Conservation (phyloP, 2,329 filamentous ascomycete species). For the Coniella lustricola region DNA sequence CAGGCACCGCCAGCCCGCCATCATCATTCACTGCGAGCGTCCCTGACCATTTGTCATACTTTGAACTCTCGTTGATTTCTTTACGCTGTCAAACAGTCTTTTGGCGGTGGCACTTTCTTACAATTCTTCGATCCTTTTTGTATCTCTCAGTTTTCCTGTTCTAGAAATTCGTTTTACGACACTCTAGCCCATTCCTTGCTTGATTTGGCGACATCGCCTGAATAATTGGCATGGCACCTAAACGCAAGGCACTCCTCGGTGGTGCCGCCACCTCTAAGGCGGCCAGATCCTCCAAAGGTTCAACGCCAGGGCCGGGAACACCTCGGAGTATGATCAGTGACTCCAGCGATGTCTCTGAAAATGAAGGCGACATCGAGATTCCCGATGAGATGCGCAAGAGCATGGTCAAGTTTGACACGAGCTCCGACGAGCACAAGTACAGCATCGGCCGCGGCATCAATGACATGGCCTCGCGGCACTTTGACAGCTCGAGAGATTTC, state of each 20-base stretch:
- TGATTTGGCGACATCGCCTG: not conserved
- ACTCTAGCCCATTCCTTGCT: not conserved
- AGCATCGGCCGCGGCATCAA: constrained; percentile 11
- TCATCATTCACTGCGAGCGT: not conserved
- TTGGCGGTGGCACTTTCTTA: not conserved
- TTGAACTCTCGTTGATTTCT: not conserved
- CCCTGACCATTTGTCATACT: not conserved
- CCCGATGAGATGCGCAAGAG: constrained; percentile 50
- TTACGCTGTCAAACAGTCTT: not conserved
- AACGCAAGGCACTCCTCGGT: constrained; percentile 56
- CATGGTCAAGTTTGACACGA: constrained; percentile 52
- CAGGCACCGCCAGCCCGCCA: not conserved
- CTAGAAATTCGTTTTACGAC: not conserved
- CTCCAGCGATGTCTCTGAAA: constrained; percentile 17
- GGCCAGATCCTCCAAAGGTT: constrained; percentile 49
- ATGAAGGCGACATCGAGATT: constrained; percentile 46
- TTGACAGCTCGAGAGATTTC: constrained; percentile 52
- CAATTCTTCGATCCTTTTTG: too few species aligned
- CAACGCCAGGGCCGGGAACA: constrained; percentile 54
- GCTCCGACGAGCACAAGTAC: constrained; percentile 35
- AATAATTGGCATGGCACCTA: constrained; percentile 52
- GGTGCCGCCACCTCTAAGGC: constrained; percentile 45
- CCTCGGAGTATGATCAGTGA: constrained; percentile 47
- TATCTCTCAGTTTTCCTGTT: not conserved
- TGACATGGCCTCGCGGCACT: constrained; percentile 26